Base-by-base conservation (phyloP, 192 early-diverging fungal genomes). In the Spinellus fusiger region DNA sequence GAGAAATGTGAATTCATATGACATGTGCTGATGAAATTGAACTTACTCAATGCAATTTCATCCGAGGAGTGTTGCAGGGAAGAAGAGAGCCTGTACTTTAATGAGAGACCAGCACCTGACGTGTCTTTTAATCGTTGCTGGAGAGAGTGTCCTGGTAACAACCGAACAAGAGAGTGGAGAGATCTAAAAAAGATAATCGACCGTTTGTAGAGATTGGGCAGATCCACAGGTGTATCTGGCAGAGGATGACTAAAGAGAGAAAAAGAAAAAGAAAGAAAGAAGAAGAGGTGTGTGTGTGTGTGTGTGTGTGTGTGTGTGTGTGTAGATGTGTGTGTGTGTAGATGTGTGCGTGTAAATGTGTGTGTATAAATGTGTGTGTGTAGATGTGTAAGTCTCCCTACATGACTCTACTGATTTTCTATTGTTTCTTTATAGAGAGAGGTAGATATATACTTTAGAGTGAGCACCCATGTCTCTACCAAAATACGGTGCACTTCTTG, bases 101-200 rank as follows among this genome's bases (percentile, higher is more conserved):
- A 66, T 52, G 73, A 67, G 48, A 89, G 61, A n/a, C 35, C 53
- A 33, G 48, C 54, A 18, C 56, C 49, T 38, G 70, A 47, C n/a
- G 66, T 65, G 44, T 73, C 67, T 52, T 74, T 70, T n/a, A 89
- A 56, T n/a, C 75, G 73, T 16, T 77, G 80, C 49, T 69, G 78
- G 7, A 91, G 77, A 20, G 78, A 54, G 61, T 86, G 80, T 13
- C 81, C 77, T 0, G 94, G 94, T 59, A 96, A 68, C 26, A 94
- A 78, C 29, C 88, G 80, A 50, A 92, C 85, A 63, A 85, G 84
- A 23, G 86, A 76, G 73, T 86, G 89, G 12, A 96, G 70, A 25
- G 89, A 89, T 29, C 94, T 80, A 70, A 96, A 96, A 62, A 96
- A 93, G 25, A 88, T 82, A 54, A 93, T 90, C n/a, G 87, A 87